phyloP scores from a whole-genome alignment of 805 yeast species.

The Teunomyces atbi region DNA sequence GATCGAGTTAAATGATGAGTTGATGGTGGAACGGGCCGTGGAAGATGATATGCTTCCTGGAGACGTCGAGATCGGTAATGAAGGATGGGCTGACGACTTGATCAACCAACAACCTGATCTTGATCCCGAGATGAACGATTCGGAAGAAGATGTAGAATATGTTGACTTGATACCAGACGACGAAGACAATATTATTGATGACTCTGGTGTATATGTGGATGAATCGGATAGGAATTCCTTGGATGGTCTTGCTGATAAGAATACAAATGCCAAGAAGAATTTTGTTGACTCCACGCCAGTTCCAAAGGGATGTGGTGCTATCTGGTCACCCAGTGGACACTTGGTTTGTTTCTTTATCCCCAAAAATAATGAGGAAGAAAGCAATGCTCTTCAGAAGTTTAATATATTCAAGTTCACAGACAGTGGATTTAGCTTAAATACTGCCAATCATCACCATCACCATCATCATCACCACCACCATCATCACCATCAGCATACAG shows the following conservation, averaged over 20 bases:
- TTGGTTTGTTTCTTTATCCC: slow-evolving; percentile 80
- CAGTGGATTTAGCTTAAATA: slow-evolving; percentile 46
- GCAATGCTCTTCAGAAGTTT: slow-evolving; percentile 46
- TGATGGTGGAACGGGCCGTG: slow-evolving; percentile 20
- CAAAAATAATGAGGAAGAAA: slow-evolving; percentile 31
- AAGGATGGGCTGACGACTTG: slow-evolving; percentile 44
- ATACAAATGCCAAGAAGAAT: slow-evolving; percentile 13
- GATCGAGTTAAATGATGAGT: slow-evolving; percentile 41
- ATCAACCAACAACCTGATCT: slow-evolving; percentile 35
- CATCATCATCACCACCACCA: slow-evolving; percentile 9
- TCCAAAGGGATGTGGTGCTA: slow-evolving; percentile 92
- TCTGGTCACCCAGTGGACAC: slow-evolving; percentile 78
- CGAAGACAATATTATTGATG: slow-evolving; percentile 30
- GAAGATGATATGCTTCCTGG: slow-evolving; percentile 24
- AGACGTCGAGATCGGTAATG: slow-evolving; percentile 34
- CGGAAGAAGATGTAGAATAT: slow-evolving; percentile 24
- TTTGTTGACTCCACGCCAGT: slow-evolving; percentile 79
- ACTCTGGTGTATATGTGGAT: slow-evolving; percentile 16
- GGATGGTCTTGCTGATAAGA: slow-evolving; percentile 2
- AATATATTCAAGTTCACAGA: slow-evolving; percentile 45
- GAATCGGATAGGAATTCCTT: neutral
- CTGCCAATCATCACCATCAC: slow-evolving; percentile 13
- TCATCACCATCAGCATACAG: neutral
- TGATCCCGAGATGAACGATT: slow-evolving; percentile 18
- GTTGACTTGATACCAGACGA: slow-evolving; percentile 40